Evolutionary conservation across 2,329 filamentous ascomycete species (phyloP), one percentile per base, ranked within the genome.

Genomic region (Ascochyta pisi): DNA sequence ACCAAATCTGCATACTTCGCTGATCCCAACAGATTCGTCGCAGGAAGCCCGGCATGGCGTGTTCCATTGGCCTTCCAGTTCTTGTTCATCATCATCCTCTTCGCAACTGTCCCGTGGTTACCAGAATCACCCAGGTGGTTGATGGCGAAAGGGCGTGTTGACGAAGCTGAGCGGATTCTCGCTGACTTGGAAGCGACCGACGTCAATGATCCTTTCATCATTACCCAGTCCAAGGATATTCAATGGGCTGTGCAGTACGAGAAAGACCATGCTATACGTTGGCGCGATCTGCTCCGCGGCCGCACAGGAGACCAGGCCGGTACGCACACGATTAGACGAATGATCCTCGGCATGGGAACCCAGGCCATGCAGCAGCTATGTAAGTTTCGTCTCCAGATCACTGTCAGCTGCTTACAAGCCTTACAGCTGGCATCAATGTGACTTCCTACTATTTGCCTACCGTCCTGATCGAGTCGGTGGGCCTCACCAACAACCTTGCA

Each of bases 401-500:
- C 67, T 68, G 63, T 16, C 63, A 19, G 22, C 12, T 10, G 7
- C 57, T 58, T 38, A 58, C 35, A 29, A 3, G 23, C 23, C 4
- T 4, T 35, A 12, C 15, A 64, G 56, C 66, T 47, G 62, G 69
- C 0, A 77, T 76, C 45, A 76, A 78, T 38, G 73, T 79, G 1
- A 78, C 76, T 4, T 73, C 68, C 4, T 83, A 83, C 59, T 85
- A 83, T 52, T 72, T 87, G 0, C 84, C 84, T 0, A 85, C 85
- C 34, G 83, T 89, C 0, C 78, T 88, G 7, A 86, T 84, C 50
- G 68, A 83, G 41, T 83, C 78, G 6, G 83, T 88, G 7, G 84
- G 84, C 0, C 78, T 86, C 24, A 71, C 71, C 27, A 77, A 85
- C 54, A 76, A 76, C 37, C 78, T 82, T 64, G 80, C 82, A 3